Conservation (phyloP, 129 eudicot species). For the Arctium minus region DNA sequence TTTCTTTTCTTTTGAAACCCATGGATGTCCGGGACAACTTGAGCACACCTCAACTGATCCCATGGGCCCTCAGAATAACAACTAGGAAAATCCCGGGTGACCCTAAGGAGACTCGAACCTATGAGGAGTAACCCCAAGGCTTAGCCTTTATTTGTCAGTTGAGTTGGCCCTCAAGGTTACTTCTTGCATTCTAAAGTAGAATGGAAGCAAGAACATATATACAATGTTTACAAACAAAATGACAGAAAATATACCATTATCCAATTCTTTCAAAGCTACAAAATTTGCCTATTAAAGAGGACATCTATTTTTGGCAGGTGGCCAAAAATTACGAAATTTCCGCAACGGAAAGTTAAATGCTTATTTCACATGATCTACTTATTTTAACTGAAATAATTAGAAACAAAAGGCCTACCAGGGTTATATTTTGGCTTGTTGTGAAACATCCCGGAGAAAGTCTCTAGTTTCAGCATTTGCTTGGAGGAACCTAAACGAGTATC, state of each 20-base stretch:
- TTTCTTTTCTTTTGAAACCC: not conserved
- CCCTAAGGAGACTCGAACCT: no score
- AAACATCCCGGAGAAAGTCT: slow-evolving; percentile 84
- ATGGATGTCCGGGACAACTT: not conserved
- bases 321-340: not conserved
- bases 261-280: no score
- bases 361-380: not conserved
- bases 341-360: not conserved
- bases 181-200: not conserved
- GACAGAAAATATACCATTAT: no score
- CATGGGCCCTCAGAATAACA: no score
- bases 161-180: no score
- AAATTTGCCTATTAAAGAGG: not conserved
- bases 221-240: not conserved
- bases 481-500: slow-evolving; percentile 75
- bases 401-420: slow-evolving; percentile 43
- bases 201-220: not conserved
- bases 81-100: no score
- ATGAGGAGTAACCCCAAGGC: no score
- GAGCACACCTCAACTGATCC: not conserved
- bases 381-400: not conserved
- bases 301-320: not conserved
- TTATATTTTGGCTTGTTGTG: slow-evolving; percentile 59
- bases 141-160: no score
- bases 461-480: slow-evolving; percentile 50